Evolutionary conservation across 768 basidiomycete species (phyloP), one percentile per base, ranked within the genome.

Genomic region (Tricholoma saponaceum): DNA sequence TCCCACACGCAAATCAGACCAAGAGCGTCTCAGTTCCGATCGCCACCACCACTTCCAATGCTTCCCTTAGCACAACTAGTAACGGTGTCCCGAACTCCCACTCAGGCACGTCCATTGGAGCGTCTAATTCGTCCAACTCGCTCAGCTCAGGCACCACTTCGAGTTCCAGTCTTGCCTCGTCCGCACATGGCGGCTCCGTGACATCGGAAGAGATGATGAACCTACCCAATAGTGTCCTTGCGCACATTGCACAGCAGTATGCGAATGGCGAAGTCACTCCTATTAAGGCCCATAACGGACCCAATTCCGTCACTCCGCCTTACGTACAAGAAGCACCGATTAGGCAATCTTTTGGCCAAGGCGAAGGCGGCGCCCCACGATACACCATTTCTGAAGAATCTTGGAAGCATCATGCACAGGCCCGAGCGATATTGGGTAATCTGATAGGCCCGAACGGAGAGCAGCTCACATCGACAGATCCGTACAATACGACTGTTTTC

Each of bases 401-500:
- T 7, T 89, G 87, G 88, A 89, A 90, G 69, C 90, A 91, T 62
- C 87, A 91, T 53, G 85, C 86, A 1, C 91, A 92, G 69, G 90
- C 90, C 44, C 83, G 89, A 5, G 89, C 90, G 1, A 90, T 92
- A 56, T 72, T 93, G 56, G 87, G 89, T 10, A 92, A 90, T 64
- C 73, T 92, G 18, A 90, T 93, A 41, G 91, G 92, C 20, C 90
- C 89, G 0, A 91, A 92, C 60, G 92, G 90, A 56, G 88, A 92
- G 74, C 85, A 91, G 70, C 75, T 93, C 60, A 91, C 90, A 26
- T 90, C 89, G 22, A 91, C 88, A 20, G 94, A 96, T 66, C 94
- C 94, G n/a, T 93, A 94, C 67, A 97, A 96, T 66, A 95, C 94
- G 13, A 97, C 95, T 1, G 94, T 93, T 5, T 97, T 97, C 61